Evolutionary conservation across 805 yeast genomes (phyloP), one percentile per base, ranked within the genome.

Genomic region (Lachancea cidri): DNA sequence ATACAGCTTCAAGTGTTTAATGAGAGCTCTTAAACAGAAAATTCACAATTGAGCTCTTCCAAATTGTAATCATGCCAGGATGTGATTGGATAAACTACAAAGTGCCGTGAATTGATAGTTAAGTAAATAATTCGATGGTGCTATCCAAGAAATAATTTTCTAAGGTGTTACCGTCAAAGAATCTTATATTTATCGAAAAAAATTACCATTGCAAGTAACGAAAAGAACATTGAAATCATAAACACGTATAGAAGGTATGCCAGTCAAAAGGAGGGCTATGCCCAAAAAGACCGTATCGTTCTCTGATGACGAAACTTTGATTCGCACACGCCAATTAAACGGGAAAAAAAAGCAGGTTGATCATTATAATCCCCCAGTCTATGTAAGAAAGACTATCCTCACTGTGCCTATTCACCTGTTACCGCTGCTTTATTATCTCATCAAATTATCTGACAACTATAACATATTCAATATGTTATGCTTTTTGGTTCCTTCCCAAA

Each of bases 341-440:
- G 46, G 45, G 36, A 49, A 48, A 40, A 54, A 48, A 41, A 55
- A 48, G 33, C 52, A 45, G 32, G 41, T 37, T 14, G 54, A 54
- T 31, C 49, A 52, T 32, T 58, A 56, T 27, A 51, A 53, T 44
- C 66, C 66, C 2, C 66, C 65, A 17, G 65, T 63, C 1, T 59
- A 53, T 33, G 60, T 63, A 9, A 52, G 58, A 27, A 55, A 53
- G 35, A 55, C 65, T 8, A 20, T 52, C 17, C 22, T 37, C 15
- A 59, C 62, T 1, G 41, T 60, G 6, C 68, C 68, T 9, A 48
- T 55, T 41, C 68, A 63, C 46, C 31, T 63, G 29, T 8, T 66
- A 1, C 42, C 59, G 2, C 58, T 72, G 38, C 33, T 60, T 5
- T 58, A 62, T 29, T 69, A 62, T 36, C 55, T 56, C 20, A 48